Evolutionary conservation across 2,329 filamentous ascomycete species (phyloP).

Genomic region (Penicillium sp.): DNA sequence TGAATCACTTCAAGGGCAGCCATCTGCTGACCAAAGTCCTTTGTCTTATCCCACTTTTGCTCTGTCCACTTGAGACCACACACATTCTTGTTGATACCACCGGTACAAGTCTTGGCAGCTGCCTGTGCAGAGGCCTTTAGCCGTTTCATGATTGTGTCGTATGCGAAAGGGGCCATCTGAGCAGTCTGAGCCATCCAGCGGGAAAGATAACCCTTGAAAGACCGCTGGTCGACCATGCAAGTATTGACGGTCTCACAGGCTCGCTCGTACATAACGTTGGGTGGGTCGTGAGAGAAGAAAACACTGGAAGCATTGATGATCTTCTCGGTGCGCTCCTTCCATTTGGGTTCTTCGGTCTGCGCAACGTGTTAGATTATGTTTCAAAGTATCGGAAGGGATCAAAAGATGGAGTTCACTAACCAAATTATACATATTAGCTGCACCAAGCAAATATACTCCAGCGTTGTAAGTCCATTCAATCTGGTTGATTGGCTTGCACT

Average conservation of each 20-base stretch:
- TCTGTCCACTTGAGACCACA: slow-evolving; percentile 46
- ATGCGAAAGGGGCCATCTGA: slow-evolving; percentile 58
- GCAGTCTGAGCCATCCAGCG: slow-evolving; percentile 59
- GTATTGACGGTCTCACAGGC: slow-evolving; percentile 55
- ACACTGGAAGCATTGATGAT: slow-evolving; percentile 56
- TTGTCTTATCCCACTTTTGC: slow-evolving; percentile 35
- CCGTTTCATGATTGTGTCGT: slow-evolving; percentile 51
- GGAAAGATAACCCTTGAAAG: slow-evolving; percentile 65
- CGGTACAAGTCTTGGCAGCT: slow-evolving; percentile 55
- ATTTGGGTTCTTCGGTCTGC: slow-evolving; percentile 47
- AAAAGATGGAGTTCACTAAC: slow-evolving; percentile 29
- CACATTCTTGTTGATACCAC: slow-evolving; percentile 39
- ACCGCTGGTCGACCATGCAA: slow-evolving; percentile 63
- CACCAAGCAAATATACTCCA: slow-evolving; percentile 55
- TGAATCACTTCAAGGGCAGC: slow-evolving; percentile 37
- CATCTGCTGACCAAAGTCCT: slow-evolving; percentile 44
- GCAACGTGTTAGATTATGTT: not conserved
- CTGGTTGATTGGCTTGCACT: slow-evolving; percentile 53
- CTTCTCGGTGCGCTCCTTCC: slow-evolving; percentile 50
- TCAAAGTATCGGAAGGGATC: not conserved
- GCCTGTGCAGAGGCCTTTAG: slow-evolving; percentile 54
- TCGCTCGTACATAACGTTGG: slow-evolving; percentile 56
- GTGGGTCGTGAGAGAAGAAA: slow-evolving; percentile 48
- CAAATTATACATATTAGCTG: slow-evolving; percentile 57
- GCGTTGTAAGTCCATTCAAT: slow-evolving; percentile 59